Conservation (phyloP, 2,329 filamentous ascomycete species). For the Aspergillus tanneri region DNA sequence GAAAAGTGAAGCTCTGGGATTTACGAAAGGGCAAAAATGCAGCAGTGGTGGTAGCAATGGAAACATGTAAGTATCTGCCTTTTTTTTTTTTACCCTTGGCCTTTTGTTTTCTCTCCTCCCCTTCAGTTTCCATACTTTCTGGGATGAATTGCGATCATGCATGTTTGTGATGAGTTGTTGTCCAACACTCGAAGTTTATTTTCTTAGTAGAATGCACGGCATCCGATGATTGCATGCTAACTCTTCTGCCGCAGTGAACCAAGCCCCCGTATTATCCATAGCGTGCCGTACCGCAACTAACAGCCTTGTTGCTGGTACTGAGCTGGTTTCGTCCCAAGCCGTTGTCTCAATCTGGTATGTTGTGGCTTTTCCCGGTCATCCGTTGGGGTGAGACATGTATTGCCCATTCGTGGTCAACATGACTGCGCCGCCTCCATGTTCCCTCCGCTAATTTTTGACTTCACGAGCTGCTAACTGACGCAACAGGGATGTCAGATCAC, state of each 20-base stretch:
- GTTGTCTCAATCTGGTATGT: conserved; percentile 47
- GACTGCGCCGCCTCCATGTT: not conserved
- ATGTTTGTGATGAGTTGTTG: conserved; percentile 1
- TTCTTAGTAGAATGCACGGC: conserved; percentile 2
- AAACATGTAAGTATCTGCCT: conserved; percentile 32
- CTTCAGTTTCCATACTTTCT: not conserved
- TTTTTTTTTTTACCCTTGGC: conserved; percentile 3
- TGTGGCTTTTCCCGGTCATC: conserved; percentile 1
- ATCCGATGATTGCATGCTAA: conserved; percentile 18
- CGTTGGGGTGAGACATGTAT: not conserved
- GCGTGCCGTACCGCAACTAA: conserved; percentile 48
- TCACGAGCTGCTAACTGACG: conserved; percentile 28
- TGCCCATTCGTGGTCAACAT: not conserved
- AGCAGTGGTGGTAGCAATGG: conserved; percentile 34
- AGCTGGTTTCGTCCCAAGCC: conserved; percentile 48
- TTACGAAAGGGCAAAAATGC: conserved; percentile 30
- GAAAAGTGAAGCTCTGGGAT: conserved; percentile 45
- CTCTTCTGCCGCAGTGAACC: conserved; percentile 40
- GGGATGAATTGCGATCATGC: conserved; percentile 1
- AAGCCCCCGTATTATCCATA: conserved; percentile 54
- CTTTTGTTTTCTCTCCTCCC: conserved; percentile 6
- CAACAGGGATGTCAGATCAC: conserved; percentile 46
- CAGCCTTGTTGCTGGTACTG: conserved; percentile 56
- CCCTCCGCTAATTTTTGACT: not conserved
- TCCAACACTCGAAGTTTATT: not conserved